phyloP scores from a whole-genome alignment of 345 rosid genomes.

The Dovyalis caffra region DNA sequence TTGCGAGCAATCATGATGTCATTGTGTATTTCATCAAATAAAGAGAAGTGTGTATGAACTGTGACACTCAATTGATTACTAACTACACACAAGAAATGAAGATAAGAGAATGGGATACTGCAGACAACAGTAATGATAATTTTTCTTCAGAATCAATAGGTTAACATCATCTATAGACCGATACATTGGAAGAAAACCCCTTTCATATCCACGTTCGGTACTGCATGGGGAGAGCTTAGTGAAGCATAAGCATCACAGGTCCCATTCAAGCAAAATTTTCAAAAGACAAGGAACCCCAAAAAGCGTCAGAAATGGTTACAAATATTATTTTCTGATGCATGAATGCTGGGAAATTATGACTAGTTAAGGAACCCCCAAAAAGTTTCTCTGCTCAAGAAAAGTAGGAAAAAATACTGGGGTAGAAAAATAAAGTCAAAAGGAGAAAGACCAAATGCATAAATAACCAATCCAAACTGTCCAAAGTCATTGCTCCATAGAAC shows the following conservation, averaged over 20 bases:
- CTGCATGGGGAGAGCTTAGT: neutral
- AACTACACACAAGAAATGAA: neutral
- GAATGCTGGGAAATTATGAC: neutral
- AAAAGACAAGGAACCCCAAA: no score
- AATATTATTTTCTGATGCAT: neutral
- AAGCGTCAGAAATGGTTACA: neutral
- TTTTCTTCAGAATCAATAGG: neutral
- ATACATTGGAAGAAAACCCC: neutral
- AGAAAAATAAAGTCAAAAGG: constrained; percentile 23
- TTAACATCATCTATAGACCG: neutral
- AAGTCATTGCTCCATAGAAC: neutral
- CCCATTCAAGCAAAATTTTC: neutral
- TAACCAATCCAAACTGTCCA: constrained; percentile 13
- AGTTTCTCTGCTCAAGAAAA: neutral
- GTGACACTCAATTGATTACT: neutral
- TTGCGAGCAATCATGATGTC: constrained; percentile 26
- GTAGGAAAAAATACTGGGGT: neutral
- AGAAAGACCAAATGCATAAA: neutral
- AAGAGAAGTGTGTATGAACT: neutral
- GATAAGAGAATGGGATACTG: neutral
- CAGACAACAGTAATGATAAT: neutral
- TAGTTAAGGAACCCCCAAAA: neutral
- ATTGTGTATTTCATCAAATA: constrained; percentile 20
- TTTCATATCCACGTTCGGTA: neutral
- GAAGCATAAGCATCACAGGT: constrained; percentile 1